Base-by-base conservation (phyloP, 2,329 filamentous ascomycete genomes). In the Fusarium duplospermum region DNA sequence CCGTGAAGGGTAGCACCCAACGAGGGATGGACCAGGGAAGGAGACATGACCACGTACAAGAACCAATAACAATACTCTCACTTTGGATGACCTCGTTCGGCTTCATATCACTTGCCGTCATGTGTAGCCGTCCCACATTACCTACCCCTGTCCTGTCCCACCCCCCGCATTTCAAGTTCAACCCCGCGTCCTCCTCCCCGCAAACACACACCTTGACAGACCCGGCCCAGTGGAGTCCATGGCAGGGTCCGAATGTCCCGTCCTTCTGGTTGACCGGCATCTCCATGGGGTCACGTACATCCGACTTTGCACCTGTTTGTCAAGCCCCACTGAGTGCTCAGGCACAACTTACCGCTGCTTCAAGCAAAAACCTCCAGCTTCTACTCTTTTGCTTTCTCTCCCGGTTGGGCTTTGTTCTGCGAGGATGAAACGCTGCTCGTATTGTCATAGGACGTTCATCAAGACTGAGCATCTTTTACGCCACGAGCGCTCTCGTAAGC, bases 391-490 rank as follows among this genome's bases (percentile, higher is more conserved):
- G 9, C 24, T 29, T 11, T n/a, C 5, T 29, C 10, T 9, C 22
- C 47, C 16, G 10, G 47, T 29, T 10, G 24, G 9, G 47, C 47
- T 6, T 24, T 52, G 24, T 18, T 52, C 24, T 52, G 24, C 47
- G 47, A 52, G 47, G 10, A 52, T 52, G 47, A 52, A 52, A 52
- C 47, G 24, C 36, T 67, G 66, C 36, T 64, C 61, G 36, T 67
- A 54, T 45, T 67, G 66, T 20, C 36, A 64, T 36, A 58, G 66
- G 27, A 68, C 31, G 6, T 68, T 68, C 24, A 60, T 57, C 56
- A 69, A 69, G 29, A 52, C 57, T 13, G 66, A 69, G 47, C 66
- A 69, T 18, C 66, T 69, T 5, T 47, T 57, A 35, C 66, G 66
- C 47, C 66, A 69, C 57, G 66, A 69, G 57, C 56, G 66, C 6